A percentile compares a stretch with the other conserved stretches of the same genome.
These are phyloP conservation scores for Aspergillus uvarum DNA, from an alignment of 2,329 filamentous ascomycete genomes.

Conservation along the genomic window DNA sequence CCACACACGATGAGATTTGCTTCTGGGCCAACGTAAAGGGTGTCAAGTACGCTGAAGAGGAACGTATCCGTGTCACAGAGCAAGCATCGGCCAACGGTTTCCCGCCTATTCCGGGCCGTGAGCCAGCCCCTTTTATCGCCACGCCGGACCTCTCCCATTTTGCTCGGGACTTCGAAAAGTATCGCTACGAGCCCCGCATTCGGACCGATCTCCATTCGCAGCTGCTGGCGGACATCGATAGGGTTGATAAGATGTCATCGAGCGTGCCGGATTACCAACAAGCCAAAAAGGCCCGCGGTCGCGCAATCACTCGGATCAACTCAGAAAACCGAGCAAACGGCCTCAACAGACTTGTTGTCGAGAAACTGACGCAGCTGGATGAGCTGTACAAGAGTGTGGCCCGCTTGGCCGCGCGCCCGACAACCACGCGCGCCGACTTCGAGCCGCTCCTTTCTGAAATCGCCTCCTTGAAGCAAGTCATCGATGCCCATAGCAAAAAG, in stretches of 20 bases:
- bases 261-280: conserved; percentile 2
- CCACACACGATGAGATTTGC: conserved; percentile 38
- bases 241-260: background rate
- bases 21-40: conserved; percentile 25
- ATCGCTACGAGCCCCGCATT: conserved; percentile 39
- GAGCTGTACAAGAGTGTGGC: conserved; percentile 24
- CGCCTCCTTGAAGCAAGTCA: conserved; percentile 6
- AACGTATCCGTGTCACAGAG: conserved; percentile 29
- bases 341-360: conserved; percentile 18
- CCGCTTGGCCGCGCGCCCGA: conserved; percentile 27
- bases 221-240: conserved; percentile 16
- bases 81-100: conserved; percentile 30
- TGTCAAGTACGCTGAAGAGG: conserved; percentile 25
- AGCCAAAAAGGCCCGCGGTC: conserved; percentile 24
- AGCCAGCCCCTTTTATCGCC: conserved; percentile 21
- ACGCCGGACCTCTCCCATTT: conserved; percentile 24
- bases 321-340: conserved; percentile 26
- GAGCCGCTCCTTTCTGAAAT: conserved; percentile 25
- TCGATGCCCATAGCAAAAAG: conserved; percentile 12
- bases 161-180: conserved; percentile 3
- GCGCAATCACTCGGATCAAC: conserved; percentile 20
- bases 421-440: conserved; percentile 18
- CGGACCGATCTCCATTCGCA: conserved; percentile 36
- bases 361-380: conserved; percentile 28
- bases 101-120: conserved; percentile 32